Conservation (phyloP, 129 eudicot species). For the Ambrosia trifida region DNA sequence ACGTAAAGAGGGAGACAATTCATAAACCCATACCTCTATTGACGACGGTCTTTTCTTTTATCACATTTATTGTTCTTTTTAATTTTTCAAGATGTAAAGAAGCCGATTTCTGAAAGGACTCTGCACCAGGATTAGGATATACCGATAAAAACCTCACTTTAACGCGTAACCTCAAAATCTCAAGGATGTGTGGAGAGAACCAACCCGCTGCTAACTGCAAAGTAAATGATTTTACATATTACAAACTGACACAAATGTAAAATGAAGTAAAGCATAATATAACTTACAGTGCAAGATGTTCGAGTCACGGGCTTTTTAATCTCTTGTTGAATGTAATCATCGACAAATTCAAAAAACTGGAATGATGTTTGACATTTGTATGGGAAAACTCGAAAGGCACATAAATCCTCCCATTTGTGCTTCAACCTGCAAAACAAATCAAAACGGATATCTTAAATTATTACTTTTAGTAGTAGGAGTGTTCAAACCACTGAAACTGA, state of each 20-base stretch:
- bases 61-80: constrained; percentile 42
- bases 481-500: too few relatives aligned
- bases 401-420: constrained; percentile 75
- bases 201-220: constrained; percentile 78
- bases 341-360: constrained; percentile 76
- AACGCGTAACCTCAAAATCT: constrained; percentile 54
- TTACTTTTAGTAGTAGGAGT: not conserved
- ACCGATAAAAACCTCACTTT: constrained; percentile 71
- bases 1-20: not conserved
- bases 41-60: constrained; percentile 36
- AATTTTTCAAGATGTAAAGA: constrained; percentile 62
- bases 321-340: constrained; percentile 87
- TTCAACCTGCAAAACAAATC: constrained; percentile 41
- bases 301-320: constrained; percentile 58
- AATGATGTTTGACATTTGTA: constrained; percentile 59
- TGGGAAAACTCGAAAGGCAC: constrained; percentile 77
- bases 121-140: constrained; percentile 67
- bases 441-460: not conserved
- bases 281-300: constrained; percentile 65
- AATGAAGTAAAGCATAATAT: not conserved
- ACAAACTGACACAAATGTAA: not conserved
- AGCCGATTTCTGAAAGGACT: constrained; percentile 44
- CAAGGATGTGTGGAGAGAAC: constrained; percentile 59
- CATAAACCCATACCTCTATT: constrained; percentile 47
- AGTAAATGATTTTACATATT: not conserved